phyloP scores from a whole-genome alignment of 202 grass and related monocot genomes.

The Hordeum pubiflorum region DNA sequence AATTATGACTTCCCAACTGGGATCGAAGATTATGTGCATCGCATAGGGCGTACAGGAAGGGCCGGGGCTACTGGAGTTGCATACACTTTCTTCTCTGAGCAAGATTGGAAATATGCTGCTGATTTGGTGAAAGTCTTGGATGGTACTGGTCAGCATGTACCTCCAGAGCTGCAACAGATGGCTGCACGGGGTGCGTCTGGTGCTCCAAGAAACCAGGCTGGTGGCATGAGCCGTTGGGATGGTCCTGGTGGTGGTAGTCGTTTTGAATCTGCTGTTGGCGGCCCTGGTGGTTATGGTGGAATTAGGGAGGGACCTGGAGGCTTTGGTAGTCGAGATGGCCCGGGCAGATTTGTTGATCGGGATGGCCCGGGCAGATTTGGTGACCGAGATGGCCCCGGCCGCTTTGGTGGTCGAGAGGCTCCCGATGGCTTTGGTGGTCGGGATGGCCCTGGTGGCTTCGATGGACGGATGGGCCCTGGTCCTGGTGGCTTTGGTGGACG shows the following conservation, averaged over 20 bases:
- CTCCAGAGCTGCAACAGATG: slow-evolving; percentile 72
- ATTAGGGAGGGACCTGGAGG: slow-evolving; percentile 49
- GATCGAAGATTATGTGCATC: slow-evolving; percentile 90
- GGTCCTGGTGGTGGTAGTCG: slow-evolving; percentile 27
- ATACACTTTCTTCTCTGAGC: slow-evolving; percentile 90
- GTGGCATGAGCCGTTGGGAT: slow-evolving; percentile 58
- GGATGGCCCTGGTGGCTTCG: slow-evolving; percentile 12
- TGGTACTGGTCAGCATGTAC: slow-evolving; percentile 87
- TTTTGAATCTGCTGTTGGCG: slow-evolving; percentile 39
- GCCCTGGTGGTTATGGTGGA: slow-evolving; percentile 45
- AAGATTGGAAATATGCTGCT: slow-evolving; percentile 82
- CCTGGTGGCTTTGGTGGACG: slow-evolving; percentile 22
- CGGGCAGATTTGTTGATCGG: slow-evolving; percentile 13
- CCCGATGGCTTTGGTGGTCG: slow-evolving; percentile 41
- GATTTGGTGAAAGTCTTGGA: slow-evolving; percentile 93
- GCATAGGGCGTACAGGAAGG: slow-evolving; percentile 89
- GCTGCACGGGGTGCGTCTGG: slow-evolving; percentile 47
- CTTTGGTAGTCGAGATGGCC: slow-evolving; percentile 32
- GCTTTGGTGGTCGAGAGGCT: neutral
- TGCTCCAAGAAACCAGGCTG: slow-evolving; percentile 36
- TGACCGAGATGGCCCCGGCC: neutral
- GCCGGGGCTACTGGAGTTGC: slow-evolving; percentile 87
- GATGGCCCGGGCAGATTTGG: neutral
- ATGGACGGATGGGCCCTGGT: slow-evolving; percentile 6
- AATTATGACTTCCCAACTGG: slow-evolving; percentile 97